Base-by-base conservation (phyloP, 2,329 filamentous ascomycete species). In the Bipolaris victoriae region DNA sequence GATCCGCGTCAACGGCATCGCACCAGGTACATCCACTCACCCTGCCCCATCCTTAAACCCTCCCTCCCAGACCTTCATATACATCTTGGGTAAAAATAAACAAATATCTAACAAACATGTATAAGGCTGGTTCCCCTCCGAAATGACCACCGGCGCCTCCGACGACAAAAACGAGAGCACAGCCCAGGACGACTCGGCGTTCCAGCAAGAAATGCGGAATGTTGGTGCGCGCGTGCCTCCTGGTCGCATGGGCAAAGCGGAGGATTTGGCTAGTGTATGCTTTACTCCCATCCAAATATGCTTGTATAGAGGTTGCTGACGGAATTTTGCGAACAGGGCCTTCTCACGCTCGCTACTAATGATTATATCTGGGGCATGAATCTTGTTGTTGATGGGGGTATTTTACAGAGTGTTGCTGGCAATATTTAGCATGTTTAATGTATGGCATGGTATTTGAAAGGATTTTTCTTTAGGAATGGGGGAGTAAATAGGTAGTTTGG, bases 301-400 rank as follows among this genome's bases (percentile, higher is more conserved):
- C n/a, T 29, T 11, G 29, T 10, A 26, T 15, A 0, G 7, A 20
- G 2, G 10, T 15, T 43, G n/a, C 44, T 47, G 7, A 36, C 29
- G 9, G 24, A 7, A 1, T 9, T 20, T 10, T n/a, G n/a, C 3
- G 22, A 1, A 15, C 10, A 47, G 44, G 44, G 44, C 15, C 44
- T 47, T 3, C 44, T 47, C 2, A 47, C 20, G 44, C 44, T 47
- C 29, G 44, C 31, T 18, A 36, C 26, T 1, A 37, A 46, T 7
- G n/a, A 40, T 15, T 50, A 41, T 13, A 50, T 29, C 18, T 26
- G 13, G 55, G 45, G 40, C 20, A 47, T 20, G 49, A 54, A 33
- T 54, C 18, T 41, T 26, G 50, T n/a, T 0, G 33, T 16, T 16
- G 44, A 16, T 16, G 39, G 22, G 24, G 49, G 36, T 7, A 49